Conservation (phyloP, 2,329 filamentous ascomycete species). For the Exserohilum rostratum region DNA sequence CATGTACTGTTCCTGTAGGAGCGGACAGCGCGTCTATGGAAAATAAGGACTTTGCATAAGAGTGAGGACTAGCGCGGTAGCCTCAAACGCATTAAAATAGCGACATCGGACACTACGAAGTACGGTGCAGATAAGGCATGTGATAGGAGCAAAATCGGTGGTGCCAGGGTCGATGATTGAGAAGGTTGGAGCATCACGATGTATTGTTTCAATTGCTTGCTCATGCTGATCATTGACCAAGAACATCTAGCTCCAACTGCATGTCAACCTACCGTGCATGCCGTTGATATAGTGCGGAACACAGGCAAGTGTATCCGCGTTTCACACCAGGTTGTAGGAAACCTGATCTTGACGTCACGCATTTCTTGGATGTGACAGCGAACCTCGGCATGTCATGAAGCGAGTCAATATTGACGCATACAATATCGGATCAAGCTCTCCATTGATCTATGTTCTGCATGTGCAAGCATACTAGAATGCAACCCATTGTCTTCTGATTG, state of each 20-base stretch:
- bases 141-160: too few species aligned
- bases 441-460: constrained; percentile 15
- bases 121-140: too few species aligned
- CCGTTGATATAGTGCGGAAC: background rate
- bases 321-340: background rate
- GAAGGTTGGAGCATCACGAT: too few species aligned
- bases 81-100: too few species aligned
- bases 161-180: too few species aligned
- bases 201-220: too few species aligned
- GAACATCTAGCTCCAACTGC: background rate
- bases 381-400: background rate
- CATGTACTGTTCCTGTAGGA: too few species aligned
- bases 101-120: too few species aligned
- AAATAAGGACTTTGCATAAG: too few species aligned
- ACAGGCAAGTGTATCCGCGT: background rate
- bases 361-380: background rate
- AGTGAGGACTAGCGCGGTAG: too few species aligned
- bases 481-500: background rate
- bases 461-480: constrained; percentile 3
- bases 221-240: background rate
- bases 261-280: background rate
- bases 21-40: too few species aligned
- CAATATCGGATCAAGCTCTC: constrained; percentile 2
- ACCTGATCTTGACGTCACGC: background rate
- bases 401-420: constrained; percentile 2